A percentile compares a stretch with the other conserved stretches of the same genome.
Evolutionary conservation across 139 green algal genomes (phyloP).

Genomic region (Monoraphidium neglectum): DNA sequence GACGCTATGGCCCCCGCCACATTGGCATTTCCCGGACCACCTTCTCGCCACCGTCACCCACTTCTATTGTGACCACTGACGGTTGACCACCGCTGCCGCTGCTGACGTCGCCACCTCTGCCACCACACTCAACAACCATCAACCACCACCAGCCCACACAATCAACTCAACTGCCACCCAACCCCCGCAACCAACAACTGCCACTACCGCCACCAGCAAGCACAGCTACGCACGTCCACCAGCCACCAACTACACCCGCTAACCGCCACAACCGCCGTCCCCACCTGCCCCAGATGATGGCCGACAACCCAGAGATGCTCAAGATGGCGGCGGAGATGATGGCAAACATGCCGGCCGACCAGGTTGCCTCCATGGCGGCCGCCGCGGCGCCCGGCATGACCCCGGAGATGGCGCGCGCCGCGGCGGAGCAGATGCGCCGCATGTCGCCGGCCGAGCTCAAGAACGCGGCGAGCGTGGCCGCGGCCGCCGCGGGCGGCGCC

Average conservation of each 20-base stretch:
- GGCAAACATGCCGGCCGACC: slow-evolving; percentile 27
- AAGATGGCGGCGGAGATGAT: slow-evolving; percentile 46
- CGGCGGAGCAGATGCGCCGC: slow-evolving; percentile 2
- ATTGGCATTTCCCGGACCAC: no score
- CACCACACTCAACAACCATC: no score
- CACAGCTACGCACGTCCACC: background rate
- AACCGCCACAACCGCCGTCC: background rate
- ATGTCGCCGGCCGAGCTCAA: slow-evolving; percentile 3
- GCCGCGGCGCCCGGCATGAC: background rate
- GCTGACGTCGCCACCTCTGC: no score
- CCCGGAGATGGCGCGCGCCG: background rate
- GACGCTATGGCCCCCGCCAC: no score
- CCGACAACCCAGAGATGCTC: slow-evolving; percentile 43
- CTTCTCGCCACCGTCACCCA: no score
- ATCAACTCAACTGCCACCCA: no score
- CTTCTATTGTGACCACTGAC: no score
- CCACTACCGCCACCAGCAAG: background rate
- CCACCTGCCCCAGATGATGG: slow-evolving; percentile 28
- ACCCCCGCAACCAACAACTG: no score
- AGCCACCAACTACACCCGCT: background rate
- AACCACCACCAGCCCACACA: no score
- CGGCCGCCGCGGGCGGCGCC: background rate
- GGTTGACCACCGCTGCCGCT: no score
- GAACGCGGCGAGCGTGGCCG: background rate
- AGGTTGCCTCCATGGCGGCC: slow-evolving; percentile 28